phyloP scores from a whole-genome alignment of 2,329 filamentous ascomycete species.

The Metarhizium humberi region DNA sequence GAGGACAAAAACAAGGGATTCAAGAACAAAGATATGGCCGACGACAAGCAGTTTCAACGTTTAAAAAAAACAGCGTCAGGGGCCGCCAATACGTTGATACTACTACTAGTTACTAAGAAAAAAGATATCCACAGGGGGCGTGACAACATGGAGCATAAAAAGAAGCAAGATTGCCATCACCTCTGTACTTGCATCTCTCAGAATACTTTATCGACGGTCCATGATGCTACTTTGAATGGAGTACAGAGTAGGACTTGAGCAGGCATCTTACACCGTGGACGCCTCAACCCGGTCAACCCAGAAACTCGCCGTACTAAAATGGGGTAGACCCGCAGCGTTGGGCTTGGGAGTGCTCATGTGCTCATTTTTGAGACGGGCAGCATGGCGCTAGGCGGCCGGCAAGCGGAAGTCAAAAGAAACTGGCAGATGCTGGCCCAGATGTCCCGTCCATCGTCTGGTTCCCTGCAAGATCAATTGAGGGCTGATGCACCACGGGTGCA shows the following conservation, averaged over 20 bases:
- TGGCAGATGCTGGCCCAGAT: background rate
- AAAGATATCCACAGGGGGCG: background rate
- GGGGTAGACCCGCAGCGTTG: constrained; percentile 25
- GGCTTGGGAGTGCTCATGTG: constrained; percentile 36
- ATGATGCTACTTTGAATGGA: no score
- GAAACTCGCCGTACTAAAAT: constrained; percentile 2
- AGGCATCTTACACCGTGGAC: constrained; percentile 8
- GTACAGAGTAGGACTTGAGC: no score
- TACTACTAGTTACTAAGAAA: background rate
- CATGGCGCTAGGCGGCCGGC: constrained; percentile 26
- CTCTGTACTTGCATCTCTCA: no score
- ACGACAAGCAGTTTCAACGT: background rate
- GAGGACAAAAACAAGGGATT: background rate
- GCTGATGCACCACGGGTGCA: background rate
- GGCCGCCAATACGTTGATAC: background rate
- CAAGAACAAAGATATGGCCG: background rate
- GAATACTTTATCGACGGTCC: no score
- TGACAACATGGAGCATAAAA: background rate
- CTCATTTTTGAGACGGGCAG: constrained; percentile 32
- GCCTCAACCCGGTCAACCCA: constrained; percentile 1
- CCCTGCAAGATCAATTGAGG: background rate
- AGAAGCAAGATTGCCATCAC: no score
- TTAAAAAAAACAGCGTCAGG: background rate
- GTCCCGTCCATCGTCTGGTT: background rate
- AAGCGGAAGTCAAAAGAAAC: constrained; percentile 22